These are phyloP conservation scores for Nakazawaea ishiwadae DNA, from an alignment of 805 yeast species.

Conservation along the genomic window DNA sequence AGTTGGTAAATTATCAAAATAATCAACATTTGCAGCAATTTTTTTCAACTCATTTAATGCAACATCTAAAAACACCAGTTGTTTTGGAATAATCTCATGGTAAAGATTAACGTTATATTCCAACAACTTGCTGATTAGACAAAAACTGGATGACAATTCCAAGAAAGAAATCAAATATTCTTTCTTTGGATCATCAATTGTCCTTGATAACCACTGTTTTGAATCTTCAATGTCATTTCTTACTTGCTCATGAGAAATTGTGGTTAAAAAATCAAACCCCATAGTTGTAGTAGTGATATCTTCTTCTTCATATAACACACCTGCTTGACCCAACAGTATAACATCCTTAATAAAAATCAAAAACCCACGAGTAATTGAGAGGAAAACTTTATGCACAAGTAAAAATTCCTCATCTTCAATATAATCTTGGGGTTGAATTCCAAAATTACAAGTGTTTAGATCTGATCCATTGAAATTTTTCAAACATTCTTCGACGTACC, in stretches of 20 bases:
- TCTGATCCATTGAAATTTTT: constrained; percentile 12
- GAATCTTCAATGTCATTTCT: constrained; percentile 26
- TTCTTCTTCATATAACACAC: constrained; percentile 71
- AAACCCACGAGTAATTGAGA: constrained; percentile 47
- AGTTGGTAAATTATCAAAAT: constrained; percentile 19
- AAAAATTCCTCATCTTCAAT: constrained; percentile 18
- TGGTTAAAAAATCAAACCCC: constrained; percentile 42
- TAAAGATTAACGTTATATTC: background rate
- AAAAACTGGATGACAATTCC: constrained; percentile 24
- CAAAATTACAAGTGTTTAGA: constrained; percentile 7
- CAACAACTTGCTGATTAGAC: constrained; percentile 20
- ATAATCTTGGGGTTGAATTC: background rate
- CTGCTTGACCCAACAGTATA: constrained; percentile 42
- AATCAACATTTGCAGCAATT: constrained; percentile 14
- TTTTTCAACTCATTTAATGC: constrained; percentile 17
- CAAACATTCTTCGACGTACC: constrained; percentile 62
- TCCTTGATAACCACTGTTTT: constrained; percentile 26
- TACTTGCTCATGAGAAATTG: constrained; percentile 20
- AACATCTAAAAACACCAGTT: constrained; percentile 17
- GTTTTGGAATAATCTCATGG: background rate
- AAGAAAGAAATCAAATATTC: constrained; percentile 21
- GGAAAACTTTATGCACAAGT: constrained; percentile 46
- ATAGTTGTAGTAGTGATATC: constrained; percentile 63
- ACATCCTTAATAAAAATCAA: constrained; percentile 48
- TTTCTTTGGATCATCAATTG: constrained; percentile 15